Base-by-base conservation (phyloP, 371 early-diverging fungal species). In the Parasitella parasitica region DNA sequence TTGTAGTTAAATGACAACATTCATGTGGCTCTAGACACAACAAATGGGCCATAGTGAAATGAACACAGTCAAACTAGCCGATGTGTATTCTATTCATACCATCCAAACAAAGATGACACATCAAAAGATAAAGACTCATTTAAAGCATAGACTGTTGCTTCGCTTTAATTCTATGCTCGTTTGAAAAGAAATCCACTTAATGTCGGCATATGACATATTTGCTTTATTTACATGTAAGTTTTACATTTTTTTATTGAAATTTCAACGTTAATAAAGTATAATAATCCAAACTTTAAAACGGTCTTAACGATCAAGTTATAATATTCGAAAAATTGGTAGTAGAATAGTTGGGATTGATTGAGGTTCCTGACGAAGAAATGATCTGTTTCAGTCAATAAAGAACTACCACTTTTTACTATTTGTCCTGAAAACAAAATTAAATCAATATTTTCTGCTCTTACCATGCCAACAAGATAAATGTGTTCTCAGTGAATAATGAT, bases 321-420 rank as follows among this genome's bases (percentile, higher is more conserved):
- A 16, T 60, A 41, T 60, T 60, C 36, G 46, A 53, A 53, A 52
- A 38, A 43, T 46, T 60, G 13, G 61, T 53, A 53, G 41, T 28
- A 41, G 61, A 60, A 41, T 54, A 60, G 54, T 53, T 39, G 54
- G 61, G 61, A 35, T 46, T 60, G 41, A 28, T 36, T 53, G 46
- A 53, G 16, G 43, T 60, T 60, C 54, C 38, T 52, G 61, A 54
- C 22, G 54, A 53, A 60, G 61, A 60, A 34, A 60, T 53, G 53
- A 60, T 60, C 28, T 60, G 53, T 30, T 60, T 41, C 27, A 35
- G 41, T 57, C 8, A 41, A 46, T 43, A 30, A 30, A 20, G 9
- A 8, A 32, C 28, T n/a, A 24, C 27, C 27, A 51, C 6, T 51
- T 54, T 53, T 35, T 53, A 53, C 54, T 54, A 36, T 38, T 36